Evolutionary conservation across 2,329 filamentous ascomycete genomes (phyloP).

Genomic region (Cadophora sp.): DNA sequence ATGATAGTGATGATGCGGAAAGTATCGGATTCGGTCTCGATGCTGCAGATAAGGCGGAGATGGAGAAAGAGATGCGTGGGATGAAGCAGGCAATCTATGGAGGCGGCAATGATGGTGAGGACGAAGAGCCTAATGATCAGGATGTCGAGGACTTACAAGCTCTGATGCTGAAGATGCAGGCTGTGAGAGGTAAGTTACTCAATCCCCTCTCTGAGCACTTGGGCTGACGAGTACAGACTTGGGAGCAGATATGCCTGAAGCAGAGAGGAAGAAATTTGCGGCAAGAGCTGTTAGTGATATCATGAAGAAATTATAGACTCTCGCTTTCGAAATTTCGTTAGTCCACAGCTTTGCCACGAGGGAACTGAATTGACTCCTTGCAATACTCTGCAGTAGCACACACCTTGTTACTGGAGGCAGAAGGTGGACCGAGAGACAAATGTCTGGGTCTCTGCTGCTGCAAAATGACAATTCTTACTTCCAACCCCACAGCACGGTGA

Average conservation of each 20-base stretch:
- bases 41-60: slow-evolving; percentile 40
- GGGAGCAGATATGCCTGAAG: slow-evolving; percentile 63
- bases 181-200: slow-evolving; percentile 49
- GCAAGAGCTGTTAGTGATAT: slow-evolving; percentile 67
- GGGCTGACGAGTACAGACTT: slow-evolving; percentile 53
- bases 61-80: slow-evolving; percentile 48
- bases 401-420: neutral
- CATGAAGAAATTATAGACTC: slow-evolving; percentile 54
- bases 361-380: neutral
- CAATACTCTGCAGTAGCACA: neutral
- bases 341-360: neutral
- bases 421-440: neutral
- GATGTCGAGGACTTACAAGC: slow-evolving; percentile 63
- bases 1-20: slow-evolving; percentile 38
- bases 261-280: slow-evolving; percentile 66
- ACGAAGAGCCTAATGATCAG: slow-evolving; percentile 45
- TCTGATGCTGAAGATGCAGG: slow-evolving; percentile 70
- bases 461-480: neutral
- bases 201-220: neutral
- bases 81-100: slow-evolving; percentile 47
- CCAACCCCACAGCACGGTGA: neutral
- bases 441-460: neutral
- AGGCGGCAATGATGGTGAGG: slow-evolving; percentile 27
- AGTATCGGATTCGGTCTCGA: slow-evolving; percentile 41
- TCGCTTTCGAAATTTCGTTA: neutral